Percentiles rank a stretch among this genome's conserved stretches.
phyloP scores from a whole-genome alignment of 1,284 basidiomycete species.

The Leccinum fuscescens region DNA sequence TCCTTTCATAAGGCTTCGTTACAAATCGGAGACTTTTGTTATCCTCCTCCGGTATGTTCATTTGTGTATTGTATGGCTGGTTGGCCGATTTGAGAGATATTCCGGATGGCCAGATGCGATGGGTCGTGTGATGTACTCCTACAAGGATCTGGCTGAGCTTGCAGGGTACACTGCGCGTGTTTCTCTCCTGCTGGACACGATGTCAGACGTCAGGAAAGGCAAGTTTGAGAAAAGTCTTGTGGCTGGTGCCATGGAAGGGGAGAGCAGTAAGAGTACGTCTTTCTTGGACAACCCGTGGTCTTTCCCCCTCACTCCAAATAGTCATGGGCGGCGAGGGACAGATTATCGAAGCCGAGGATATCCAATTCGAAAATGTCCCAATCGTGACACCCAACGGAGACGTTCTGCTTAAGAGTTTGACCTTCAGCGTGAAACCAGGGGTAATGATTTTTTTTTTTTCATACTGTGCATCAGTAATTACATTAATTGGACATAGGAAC shows the following conservation, averaged over 20 bases:
- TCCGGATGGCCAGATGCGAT: constrained; percentile 60
- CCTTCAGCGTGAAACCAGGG: constrained; percentile 88
- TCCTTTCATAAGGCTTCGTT: constrained; percentile 67
- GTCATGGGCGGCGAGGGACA: constrained; percentile 81
- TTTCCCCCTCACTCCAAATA: constrained; percentile 30
- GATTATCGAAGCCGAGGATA: constrained; percentile 83
- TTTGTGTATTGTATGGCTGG: background rate
- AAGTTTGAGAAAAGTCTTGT: constrained; percentile 90
- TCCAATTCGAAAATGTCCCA: constrained; percentile 90
- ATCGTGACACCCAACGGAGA: constrained; percentile 97
- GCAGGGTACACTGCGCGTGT: constrained; percentile 96
- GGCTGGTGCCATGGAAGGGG: constrained; percentile 71
- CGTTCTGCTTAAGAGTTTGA: constrained; percentile 80
- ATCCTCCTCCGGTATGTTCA: constrained; percentile 62
- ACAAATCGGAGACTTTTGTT: constrained; percentile 91
- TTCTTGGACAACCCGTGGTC: background rate
- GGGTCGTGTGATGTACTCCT: constrained; percentile 90
- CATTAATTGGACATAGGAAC: constrained; percentile 54
- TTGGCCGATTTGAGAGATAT: background rate
- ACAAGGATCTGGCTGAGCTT: constrained; percentile 94
- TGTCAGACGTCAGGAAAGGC: constrained; percentile 83
- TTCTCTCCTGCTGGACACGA: constrained; percentile 85
- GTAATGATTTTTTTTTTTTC: constrained; percentile 42
- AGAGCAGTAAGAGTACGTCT: constrained; percentile 74
- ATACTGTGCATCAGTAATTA: constrained; percentile 7